phyloP scores from a whole-genome alignment of 1,284 basidiomycete species.

The Leucoagaricus sp. region DNA sequence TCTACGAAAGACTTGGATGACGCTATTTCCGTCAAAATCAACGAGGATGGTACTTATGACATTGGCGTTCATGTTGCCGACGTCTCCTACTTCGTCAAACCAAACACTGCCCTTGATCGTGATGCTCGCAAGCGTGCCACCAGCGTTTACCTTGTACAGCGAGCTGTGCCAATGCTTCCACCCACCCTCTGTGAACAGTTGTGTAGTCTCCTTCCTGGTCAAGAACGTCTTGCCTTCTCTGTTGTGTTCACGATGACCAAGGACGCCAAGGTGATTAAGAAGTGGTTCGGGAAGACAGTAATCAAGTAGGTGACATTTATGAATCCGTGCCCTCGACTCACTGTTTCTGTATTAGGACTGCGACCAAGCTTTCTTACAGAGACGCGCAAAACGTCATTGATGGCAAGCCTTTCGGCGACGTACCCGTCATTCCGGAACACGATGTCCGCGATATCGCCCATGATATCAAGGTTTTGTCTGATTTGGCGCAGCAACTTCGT shows the following conservation, averaged over 20 bases:
- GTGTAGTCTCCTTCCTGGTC: slow-evolving; percentile 87
- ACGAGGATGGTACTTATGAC: slow-evolving; percentile 90
- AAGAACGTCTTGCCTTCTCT: slow-evolving; percentile 90
- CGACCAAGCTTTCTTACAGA: slow-evolving; percentile 82
- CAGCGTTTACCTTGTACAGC: slow-evolving; percentile 94
- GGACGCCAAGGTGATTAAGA: slow-evolving; percentile 82
- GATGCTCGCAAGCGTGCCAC: slow-evolving; percentile 98
- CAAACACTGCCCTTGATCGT: slow-evolving; percentile 94
- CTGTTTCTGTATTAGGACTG: slow-evolving; percentile 56
- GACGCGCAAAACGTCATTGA: slow-evolving; percentile 85
- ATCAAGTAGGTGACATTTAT: slow-evolving; percentile 64
- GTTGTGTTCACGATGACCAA: slow-evolving; percentile 85
- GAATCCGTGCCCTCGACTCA: slow-evolving; percentile 1
- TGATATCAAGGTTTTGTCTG: slow-evolving; percentile 75
- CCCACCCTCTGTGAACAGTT: slow-evolving; percentile 88
- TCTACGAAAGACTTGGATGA: slow-evolving; percentile 94
- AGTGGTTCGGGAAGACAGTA: slow-evolving; percentile 92
- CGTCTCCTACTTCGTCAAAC: slow-evolving; percentile 95
- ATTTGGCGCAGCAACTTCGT: slow-evolving; percentile 76
- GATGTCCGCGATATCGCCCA: slow-evolving; percentile 63
- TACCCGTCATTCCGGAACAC: slow-evolving; percentile 60
- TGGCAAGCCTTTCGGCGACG: slow-evolving; percentile 60
- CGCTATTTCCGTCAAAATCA: slow-evolving; percentile 85
- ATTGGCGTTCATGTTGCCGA: slow-evolving; percentile 96
- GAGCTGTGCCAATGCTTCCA: slow-evolving; percentile 95